A percentile compares a stretch with the other conserved stretches of the same genome.
phyloP scores from a whole-genome alignment of 1,284 basidiomycete species.

The Microbotryomycetes sp. region DNA sequence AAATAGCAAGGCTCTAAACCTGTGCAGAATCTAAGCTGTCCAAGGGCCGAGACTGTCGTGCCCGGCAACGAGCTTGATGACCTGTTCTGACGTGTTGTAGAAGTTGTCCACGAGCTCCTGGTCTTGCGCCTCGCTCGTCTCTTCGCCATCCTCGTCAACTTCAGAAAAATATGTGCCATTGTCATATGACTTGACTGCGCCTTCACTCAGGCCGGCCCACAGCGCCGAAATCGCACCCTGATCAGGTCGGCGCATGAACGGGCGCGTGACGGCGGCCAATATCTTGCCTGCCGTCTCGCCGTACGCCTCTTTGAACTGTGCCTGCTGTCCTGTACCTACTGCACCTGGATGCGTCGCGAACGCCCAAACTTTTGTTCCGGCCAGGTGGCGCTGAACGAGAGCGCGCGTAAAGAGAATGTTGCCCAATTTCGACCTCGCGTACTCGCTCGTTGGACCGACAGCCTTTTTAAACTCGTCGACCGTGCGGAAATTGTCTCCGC shows the following conservation, averaged over 20 bases:
- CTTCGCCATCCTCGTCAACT: constrained; percentile 11
- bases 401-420: constrained; percentile 14
- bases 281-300: constrained; percentile 16
- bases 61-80: constrained; percentile 24
- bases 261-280: constrained; percentile 8
- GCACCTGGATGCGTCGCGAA: constrained; percentile 21
- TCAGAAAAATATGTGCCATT: constrained; percentile 27
- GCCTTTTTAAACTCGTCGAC: constrained; percentile 21
- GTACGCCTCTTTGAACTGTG: constrained; percentile 29
- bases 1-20: no score
- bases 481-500: constrained; percentile 14
- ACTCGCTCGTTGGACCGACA: constrained; percentile 6
- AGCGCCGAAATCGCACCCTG: constrained; percentile 20
- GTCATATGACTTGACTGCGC: constrained; percentile 9
- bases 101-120: constrained; percentile 33
- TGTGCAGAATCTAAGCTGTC: no score
- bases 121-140: constrained; percentile 22
- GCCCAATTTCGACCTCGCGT: constrained; percentile 21
- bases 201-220: constrained; percentile 11
- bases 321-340: constrained; percentile 16
- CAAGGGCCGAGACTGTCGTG: constrained; percentile 15
- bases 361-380: constrained; percentile 1
- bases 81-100: constrained; percentile 11
- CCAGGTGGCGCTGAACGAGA: constrained; percentile 21
- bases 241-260: constrained; percentile 16